Base-by-base conservation (phyloP, 2,329 filamentous ascomycete species). In the Penicillium expansum region DNA sequence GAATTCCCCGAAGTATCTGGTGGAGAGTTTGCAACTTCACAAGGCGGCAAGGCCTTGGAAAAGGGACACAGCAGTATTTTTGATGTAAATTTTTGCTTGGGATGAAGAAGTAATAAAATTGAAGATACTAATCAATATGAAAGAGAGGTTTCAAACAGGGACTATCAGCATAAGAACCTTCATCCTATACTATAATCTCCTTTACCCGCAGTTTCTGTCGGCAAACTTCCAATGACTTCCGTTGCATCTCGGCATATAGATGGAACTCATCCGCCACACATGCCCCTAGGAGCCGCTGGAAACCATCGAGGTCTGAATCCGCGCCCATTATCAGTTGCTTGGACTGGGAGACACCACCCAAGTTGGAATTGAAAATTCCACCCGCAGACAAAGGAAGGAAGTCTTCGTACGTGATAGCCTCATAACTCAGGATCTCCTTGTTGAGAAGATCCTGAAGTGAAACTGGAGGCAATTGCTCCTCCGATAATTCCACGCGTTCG, bases 361-460 rank as follows among this genome's bases (percentile, higher is more conserved):
- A 62, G 20, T 80, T 81, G 0, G 78, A 80, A 38, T 74, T 74
- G 58, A 82, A 81, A 38, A 83, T 83, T 0, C 80, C 80, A 0
- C 79, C 81, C 0, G 81, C 81, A 1, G 79, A 82, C 2, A 83
- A 66, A 0, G 81, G 81, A 4, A 83, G 67, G 47, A 83, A 83
- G 52, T 83, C 81, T 56, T 83, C 81, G 55, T 83, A 83, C 0
- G 76, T 81, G 18, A 83, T 74, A 2, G 81, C 78, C 3, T 73
- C 63, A 5, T 70, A 72, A 38, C 71, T 62, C 0, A 83, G 37
- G 3, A 72, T 27, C 0, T 72, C 71, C 0, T 67, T 48, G 2
- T 62, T 52, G 1, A 81, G 49, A 1, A 80, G 68, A 0, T 65
- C 44, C 1, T 74, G 65, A 1, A 78, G 20, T 1, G 57, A 20